Evolutionary conservation across 2,329 filamentous ascomycete species (phyloP).

Genomic region (Cordyceps tenuipes): DNA sequence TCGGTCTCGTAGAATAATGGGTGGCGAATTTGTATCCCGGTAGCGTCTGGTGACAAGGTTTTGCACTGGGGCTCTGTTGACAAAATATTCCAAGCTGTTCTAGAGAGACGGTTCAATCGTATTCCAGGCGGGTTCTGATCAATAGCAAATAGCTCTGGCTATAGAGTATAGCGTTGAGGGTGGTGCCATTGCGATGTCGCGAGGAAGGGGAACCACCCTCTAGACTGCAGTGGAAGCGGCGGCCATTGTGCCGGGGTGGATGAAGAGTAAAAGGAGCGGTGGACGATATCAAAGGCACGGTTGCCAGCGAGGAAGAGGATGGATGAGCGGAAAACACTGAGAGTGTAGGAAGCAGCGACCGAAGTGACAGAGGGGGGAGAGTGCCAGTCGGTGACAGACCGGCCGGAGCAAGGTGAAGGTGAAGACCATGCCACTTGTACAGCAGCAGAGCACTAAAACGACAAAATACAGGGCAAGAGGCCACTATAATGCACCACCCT

Average conservation of each 20-base stretch:
- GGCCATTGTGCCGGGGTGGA: slow-evolving; percentile 19
- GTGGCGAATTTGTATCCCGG: slow-evolving; percentile 5
- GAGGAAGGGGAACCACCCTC: slow-evolving; percentile 40
- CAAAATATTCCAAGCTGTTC: background rate
- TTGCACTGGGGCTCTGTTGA: background rate
- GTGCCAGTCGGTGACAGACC: background rate
- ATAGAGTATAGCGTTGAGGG: slow-evolving; percentile 28
- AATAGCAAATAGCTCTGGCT: background rate
- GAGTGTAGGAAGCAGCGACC: background rate
- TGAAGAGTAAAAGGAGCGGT: background rate
- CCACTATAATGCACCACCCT: background rate
- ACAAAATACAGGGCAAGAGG: background rate
- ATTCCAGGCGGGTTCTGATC: background rate
- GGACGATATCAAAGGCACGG: background rate
- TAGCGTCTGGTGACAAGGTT: background rate
- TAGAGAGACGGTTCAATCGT: background rate
- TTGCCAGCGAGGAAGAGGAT: background rate
- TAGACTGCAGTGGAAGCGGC: slow-evolving; percentile 40
- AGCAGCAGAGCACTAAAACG: background rate
- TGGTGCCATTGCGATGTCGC: slow-evolving; percentile 47
- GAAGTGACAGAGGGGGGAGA: background rate
- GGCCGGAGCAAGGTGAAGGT: too few species aligned
- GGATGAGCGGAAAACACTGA: background rate
- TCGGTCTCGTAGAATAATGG: background rate
- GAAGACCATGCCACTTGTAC: background rate